These are phyloP conservation scores for Colletotrichum limetticola DNA, from an alignment of 2,329 filamentous ascomycete species.

Conservation along the genomic window DNA sequence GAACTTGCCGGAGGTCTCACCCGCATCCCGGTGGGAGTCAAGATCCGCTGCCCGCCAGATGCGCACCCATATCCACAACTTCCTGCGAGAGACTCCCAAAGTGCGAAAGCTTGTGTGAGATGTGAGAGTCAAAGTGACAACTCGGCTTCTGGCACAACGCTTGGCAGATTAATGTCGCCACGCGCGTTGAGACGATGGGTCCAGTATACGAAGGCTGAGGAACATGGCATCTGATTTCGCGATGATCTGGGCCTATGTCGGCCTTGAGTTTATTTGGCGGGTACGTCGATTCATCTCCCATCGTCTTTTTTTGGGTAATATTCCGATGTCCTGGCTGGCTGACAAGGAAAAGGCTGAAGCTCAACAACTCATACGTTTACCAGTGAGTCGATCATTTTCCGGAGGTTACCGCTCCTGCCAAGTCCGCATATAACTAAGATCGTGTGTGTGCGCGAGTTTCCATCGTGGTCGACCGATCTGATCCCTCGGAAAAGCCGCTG, in stretches of 20 bases:
- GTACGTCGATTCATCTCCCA: not conserved
- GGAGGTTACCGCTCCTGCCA: too few species aligned
- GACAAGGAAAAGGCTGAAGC: not conserved
- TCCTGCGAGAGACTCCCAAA: not conserved
- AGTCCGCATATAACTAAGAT: not conserved
- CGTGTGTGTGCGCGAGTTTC: too few species aligned
- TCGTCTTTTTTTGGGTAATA: not conserved
- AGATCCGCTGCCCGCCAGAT: not conserved
- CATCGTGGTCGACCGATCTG: too few species aligned
- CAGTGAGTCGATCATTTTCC: not conserved
- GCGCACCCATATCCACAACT: not conserved
- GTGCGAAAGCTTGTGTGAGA: not conserved
- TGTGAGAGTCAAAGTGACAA: not conserved
- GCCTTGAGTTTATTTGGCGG: not conserved
- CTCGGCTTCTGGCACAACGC: not conserved
- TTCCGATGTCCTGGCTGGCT: not conserved
- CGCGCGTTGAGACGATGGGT: not conserved
- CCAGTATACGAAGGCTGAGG: not conserved
- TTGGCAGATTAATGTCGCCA: not conserved
- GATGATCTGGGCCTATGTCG: not conserved
- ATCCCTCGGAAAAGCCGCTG: not conserved
- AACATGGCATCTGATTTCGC: not conserved
- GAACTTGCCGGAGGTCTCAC: slow-evolving; percentile 17
- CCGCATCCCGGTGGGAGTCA: not conserved
- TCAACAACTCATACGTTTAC: not conserved